A percentile compares a stretch with the other conserved stretches of the same genome.
phyloP scores from a whole-genome alignment of 2,329 filamentous ascomycete species.

The Ophiostoma sp. region DNA sequence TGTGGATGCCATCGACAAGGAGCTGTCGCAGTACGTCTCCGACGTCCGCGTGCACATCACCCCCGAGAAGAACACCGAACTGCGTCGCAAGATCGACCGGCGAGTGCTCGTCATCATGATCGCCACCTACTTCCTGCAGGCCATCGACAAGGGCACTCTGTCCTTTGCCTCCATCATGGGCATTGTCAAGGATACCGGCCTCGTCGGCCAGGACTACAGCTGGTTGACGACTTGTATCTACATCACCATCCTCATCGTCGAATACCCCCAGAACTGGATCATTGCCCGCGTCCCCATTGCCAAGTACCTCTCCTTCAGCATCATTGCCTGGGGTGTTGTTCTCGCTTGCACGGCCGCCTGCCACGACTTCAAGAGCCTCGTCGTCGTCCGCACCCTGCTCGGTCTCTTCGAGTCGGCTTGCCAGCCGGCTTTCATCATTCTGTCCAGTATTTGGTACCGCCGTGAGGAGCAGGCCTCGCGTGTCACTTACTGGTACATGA shows the following conservation, averaged over 20 bases:
- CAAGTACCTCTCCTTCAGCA: constrained; percentile 65
- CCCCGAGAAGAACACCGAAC: constrained; percentile 58
- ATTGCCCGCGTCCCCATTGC: constrained; percentile 61
- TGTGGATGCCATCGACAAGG: constrained; percentile 51
- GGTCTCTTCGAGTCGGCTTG: constrained; percentile 71
- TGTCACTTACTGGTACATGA: constrained; percentile 75
- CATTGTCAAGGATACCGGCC: constrained; percentile 51
- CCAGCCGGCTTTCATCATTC: constrained; percentile 66
- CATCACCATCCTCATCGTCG: constrained; percentile 67
- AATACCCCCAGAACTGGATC: constrained; percentile 67
- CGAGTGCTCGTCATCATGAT: constrained; percentile 71
- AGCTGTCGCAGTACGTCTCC: constrained; percentile 68
- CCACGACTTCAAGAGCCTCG: constrained; percentile 59
- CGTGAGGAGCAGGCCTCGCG: constrained; percentile 65
- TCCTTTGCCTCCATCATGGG: constrained; percentile 67
- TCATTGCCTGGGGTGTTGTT: constrained; percentile 63
- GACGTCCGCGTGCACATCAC: constrained; percentile 57
- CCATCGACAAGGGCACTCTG: constrained; percentile 67
- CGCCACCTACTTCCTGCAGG: constrained; percentile 70
- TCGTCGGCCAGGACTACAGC: constrained; percentile 56
- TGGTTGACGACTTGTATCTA: constrained; percentile 77
- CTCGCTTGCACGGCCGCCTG: constrained; percentile 63
- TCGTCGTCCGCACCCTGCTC: constrained; percentile 63
- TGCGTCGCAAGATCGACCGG: constrained; percentile 66
- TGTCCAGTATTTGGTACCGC: constrained; percentile 71